A percentile compares a stretch with the other conserved stretches of the same genome.
Evolutionary conservation across 2,329 filamentous ascomycete genomes (phyloP).

Genomic region (Penicillium sp.): DNA sequence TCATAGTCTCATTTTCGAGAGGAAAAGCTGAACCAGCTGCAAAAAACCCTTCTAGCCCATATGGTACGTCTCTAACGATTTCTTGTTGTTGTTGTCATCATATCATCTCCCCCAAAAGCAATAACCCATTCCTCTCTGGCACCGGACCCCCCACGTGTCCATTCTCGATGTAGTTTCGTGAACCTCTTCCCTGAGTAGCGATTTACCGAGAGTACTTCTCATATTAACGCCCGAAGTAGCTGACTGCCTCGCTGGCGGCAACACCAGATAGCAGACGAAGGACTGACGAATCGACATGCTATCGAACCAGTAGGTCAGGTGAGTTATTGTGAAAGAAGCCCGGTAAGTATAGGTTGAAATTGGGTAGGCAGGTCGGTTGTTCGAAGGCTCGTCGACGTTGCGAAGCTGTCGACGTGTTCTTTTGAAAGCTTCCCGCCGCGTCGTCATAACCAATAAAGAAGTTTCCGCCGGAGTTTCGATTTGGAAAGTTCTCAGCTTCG

Average conservation of each 20-base stretch:
- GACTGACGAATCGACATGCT: conserved; percentile 12
- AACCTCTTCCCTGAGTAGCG: conserved; percentile 20
- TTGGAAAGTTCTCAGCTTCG: conserved; percentile 10
- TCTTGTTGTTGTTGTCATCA: conserved; percentile 8
- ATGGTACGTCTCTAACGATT: conserved; percentile 5
- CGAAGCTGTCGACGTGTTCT: conserved; percentile 9
- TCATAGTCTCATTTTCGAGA: conserved; percentile 12
- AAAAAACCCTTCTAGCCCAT: conserved; percentile 12
- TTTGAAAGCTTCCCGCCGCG: conserved; percentile 9
- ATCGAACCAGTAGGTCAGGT: conserved; percentile 11
- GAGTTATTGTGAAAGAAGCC: not conserved
- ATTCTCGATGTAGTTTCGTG: conserved; percentile 17
- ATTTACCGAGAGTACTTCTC: conserved; percentile 17
- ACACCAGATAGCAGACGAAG: conserved; percentile 17
- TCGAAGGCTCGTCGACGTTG: conserved; percentile 8
- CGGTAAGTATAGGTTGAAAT: conserved; percentile 3
- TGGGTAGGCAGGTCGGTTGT: conserved; percentile 8
- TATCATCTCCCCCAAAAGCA: conserved; percentile 7
- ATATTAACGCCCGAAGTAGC: conserved; percentile 19
- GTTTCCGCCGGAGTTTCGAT: conserved; percentile 8
- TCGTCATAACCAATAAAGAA: conserved; percentile 8
- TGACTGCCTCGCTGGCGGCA: conserved; percentile 18
- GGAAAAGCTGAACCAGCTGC: conserved; percentile 11
- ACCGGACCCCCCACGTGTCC: conserved; percentile 10
- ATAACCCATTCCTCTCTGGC: conserved; percentile 14